Percentiles rank a stretch among this genome's conserved stretches.
Conservation (phyloP, 2,329 filamentous ascomycete genomes). For the Curvularia lunata region DNA sequence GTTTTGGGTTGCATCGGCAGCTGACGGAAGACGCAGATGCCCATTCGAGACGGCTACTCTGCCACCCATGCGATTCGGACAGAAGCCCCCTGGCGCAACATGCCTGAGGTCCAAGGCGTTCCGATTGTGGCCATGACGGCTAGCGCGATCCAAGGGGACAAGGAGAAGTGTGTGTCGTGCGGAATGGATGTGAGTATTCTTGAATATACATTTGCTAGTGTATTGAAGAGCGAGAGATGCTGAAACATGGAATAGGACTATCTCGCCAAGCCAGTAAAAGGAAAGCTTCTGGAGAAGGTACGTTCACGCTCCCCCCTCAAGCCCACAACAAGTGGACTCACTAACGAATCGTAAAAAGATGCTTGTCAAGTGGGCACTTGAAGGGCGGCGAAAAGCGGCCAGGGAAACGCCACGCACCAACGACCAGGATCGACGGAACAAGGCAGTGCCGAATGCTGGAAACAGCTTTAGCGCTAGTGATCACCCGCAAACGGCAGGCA, state of each 20-base stretch:
- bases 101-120: slow-evolving; percentile 63
- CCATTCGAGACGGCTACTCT: slow-evolving; percentile 76
- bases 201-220: slow-evolving; percentile 8
- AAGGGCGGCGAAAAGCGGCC: slow-evolving; percentile 50
- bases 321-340: slow-evolving; percentile 10
- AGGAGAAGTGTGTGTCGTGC: slow-evolving; percentile 72
- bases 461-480: slow-evolving; percentile 34
- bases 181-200: slow-evolving; percentile 68
- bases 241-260: slow-evolving; percentile 40
- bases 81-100: slow-evolving; percentile 67
- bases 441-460: slow-evolving; percentile 21
- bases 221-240: slow-evolving; percentile 20
- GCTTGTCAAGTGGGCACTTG: slow-evolving; percentile 71
- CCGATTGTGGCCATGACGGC: slow-evolving; percentile 85
- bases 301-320: slow-evolving; percentile 17
- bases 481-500: slow-evolving; percentile 38
- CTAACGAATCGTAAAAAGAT: slow-evolving; percentile 46
- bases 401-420: slow-evolving; percentile 31
- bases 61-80: slow-evolving; percentile 76
- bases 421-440: slow-evolving; percentile 37
- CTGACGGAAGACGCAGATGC: slow-evolving; percentile 16
- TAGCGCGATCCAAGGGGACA: slow-evolving; percentile 76
- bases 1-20: background rate
- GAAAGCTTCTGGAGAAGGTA: slow-evolving; percentile 67
- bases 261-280: slow-evolving; percentile 65